These are phyloP conservation scores for Tubosaeta sp. DNA, from an alignment of 768 basidiomycete species.

Conservation along the genomic window DNA sequence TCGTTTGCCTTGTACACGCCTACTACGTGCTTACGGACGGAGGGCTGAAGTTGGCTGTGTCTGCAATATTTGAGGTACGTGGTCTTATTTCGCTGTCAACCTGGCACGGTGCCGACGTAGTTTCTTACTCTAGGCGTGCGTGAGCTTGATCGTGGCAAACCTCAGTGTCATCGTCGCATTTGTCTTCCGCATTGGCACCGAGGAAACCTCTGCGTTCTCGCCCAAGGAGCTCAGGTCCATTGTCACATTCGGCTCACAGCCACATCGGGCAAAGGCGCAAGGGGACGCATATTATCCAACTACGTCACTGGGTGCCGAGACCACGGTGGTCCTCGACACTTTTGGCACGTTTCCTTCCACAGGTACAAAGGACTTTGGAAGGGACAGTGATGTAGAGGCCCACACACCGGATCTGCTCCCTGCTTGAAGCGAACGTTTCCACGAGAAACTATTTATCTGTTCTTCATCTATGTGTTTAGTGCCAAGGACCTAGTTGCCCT, in stretches of 20 bases:
- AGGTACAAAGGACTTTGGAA: neutral
- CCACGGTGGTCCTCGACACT: neutral
- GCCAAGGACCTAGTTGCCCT: neutral
- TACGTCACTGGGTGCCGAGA: neutral
- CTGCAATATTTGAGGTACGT: slow-evolving; percentile 1
- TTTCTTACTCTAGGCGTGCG: neutral
- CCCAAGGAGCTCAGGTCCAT: neutral
- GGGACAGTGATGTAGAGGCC: neutral
- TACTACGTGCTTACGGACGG: slow-evolving; percentile 3
- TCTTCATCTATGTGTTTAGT: neutral
- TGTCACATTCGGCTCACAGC: slow-evolving; percentile 1
- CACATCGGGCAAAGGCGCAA: neutral
- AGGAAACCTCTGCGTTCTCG: neutral
- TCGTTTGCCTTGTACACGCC: neutral
- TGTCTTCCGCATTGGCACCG: slow-evolving; percentile 4
- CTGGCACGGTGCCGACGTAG: neutral
- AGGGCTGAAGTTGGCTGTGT: neutral
- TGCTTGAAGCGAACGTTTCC: neutral
- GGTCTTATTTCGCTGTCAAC: neutral
- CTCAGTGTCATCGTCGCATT: slow-evolving; percentile 3
- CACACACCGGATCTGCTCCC: neutral
- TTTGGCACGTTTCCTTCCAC: neutral
- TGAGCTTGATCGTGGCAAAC: slow-evolving; percentile 5
- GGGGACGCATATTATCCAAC: neutral
- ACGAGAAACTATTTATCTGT: neutral